Base-by-base conservation (phyloP, 1,284 basidiomycete species). In the Puccinia triticina region DNA sequence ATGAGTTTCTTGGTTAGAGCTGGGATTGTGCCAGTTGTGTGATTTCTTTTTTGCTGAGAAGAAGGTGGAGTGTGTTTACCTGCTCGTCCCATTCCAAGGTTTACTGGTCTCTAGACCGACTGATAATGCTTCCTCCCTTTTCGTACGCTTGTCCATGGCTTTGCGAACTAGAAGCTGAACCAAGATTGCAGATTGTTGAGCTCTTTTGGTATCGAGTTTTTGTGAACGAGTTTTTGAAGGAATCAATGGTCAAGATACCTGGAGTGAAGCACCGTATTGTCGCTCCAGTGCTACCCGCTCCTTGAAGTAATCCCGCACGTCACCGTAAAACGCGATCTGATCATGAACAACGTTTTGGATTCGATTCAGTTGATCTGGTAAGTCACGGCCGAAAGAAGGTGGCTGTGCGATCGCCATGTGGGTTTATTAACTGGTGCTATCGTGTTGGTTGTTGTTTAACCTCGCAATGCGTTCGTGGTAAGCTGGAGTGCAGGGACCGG, bases 91-190 rank as follows among this genome's bases (percentile, higher is more conserved):
- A 83, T 90, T 89, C 89, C 89, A 92, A 14, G 89, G 85, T 85
- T 92, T 92, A 16, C 90, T 90, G 16, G 92, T 92, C 77, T 91
- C 91, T 61, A 89, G 89, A 46, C 92, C 93, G 16, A 93, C 86
- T 7, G 92, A 90, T 32, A 92, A 87, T 29, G 87, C 86, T 1
- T 88, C 85, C 83, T 83, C 71, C 79, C 89, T 88, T 87, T 90
- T 92, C 61, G 87, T 87, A 86, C 92, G 92, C 89, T 90, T 92
- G 73, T 94, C 93, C 23, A 89, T 87, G 0, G 91, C 91, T 85
- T 91, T 93, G 87, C 89, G 91, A 2, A 89, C 89, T 37, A 94
- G 87, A 21, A 88, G 86, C 85, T 92, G 90, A 26, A 93, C 88
- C 85, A 92, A 93, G 26, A 87, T 85, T 0, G 11, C 23, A 23